These are phyloP conservation scores for Vanrija sp. DNA, from an alignment of 1,284 basidiomycete genomes.

Conservation along the genomic window DNA sequence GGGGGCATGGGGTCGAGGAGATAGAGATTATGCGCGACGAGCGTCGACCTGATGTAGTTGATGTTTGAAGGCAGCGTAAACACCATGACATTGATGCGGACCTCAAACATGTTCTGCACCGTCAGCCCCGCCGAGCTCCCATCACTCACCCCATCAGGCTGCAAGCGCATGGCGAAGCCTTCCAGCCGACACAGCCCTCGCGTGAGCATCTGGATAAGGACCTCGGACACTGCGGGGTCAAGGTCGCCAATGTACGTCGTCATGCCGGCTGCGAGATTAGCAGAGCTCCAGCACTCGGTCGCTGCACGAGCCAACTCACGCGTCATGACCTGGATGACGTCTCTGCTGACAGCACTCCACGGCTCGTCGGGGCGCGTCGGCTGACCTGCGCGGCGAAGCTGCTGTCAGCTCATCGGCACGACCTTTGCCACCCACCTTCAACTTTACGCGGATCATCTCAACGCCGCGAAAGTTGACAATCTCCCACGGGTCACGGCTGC, in stretches of 20 bases:
- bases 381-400: constrained; percentile 41
- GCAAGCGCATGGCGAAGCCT: constrained; percentile 53
- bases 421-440: constrained; percentile 51
- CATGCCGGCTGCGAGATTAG: constrained; percentile 22
- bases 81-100: constrained; percentile 74
- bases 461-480: constrained; percentile 45
- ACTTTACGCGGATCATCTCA: constrained; percentile 72
- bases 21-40: constrained; percentile 64
- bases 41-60: constrained; percentile 67
- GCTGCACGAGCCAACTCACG: constrained; percentile 51
- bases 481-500: constrained; percentile 21
- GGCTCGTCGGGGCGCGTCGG: constrained; percentile 55
- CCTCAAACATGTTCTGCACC: constrained; percentile 31
- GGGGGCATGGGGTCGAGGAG: constrained; percentile 69
- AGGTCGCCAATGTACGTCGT: constrained; percentile 74
- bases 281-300: neutral
- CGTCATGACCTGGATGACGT: constrained; percentile 75
- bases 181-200: constrained; percentile 80
- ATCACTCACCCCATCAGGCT: constrained; percentile 45
- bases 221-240: constrained; percentile 71
- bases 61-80: constrained; percentile 92
- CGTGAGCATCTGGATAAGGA: constrained; percentile 71
- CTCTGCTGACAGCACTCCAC: constrained; percentile 56
- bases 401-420: constrained; percentile 5
- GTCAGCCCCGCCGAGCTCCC: neutral